Conservation (phyloP, 208 protist genomes). For the Angomonas desouzai region DNA sequence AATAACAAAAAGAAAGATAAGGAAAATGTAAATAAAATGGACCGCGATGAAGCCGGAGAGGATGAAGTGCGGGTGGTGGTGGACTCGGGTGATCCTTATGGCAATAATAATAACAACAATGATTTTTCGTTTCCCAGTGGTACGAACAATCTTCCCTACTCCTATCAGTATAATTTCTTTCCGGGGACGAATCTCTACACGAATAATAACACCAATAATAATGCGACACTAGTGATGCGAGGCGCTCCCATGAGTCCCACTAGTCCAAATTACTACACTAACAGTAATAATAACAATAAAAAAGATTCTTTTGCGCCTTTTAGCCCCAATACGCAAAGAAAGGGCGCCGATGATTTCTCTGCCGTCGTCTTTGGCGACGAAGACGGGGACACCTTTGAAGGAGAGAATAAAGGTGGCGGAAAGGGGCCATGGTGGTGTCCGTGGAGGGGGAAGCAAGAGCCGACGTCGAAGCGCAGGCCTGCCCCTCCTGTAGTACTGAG, state of each 20-base stretch:
- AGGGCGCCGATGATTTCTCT: too few relatives aligned
- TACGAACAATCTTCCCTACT: neutral
- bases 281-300: neutral
- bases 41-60: neutral
- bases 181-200: neutral
- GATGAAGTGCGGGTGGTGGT: neutral
- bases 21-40: neutral
- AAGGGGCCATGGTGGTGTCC: too few relatives aligned
- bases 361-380: too few relatives aligned
- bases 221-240: neutral
- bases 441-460: too few relatives aligned
- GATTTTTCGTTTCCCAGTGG: neutral
- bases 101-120: too few relatives aligned
- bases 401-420: too few relatives aligned
- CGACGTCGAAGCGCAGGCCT: too few relatives aligned
- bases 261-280: neutral
- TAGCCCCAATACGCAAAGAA: too few relatives aligned
- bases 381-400: too few relatives aligned
- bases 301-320: too few relatives aligned
- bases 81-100: neutral
- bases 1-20: constrained; percentile 4
- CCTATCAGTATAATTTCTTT: neutral
- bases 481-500: too few relatives aligned
- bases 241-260: neutral
- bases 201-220: neutral